Percentiles rank a stretch among this genome's conserved stretches.
These are phyloP conservation scores for Trichocladium antarcticum DNA, from an alignment of 495 filamentous ascomycete species.

Conservation along the genomic window DNA sequence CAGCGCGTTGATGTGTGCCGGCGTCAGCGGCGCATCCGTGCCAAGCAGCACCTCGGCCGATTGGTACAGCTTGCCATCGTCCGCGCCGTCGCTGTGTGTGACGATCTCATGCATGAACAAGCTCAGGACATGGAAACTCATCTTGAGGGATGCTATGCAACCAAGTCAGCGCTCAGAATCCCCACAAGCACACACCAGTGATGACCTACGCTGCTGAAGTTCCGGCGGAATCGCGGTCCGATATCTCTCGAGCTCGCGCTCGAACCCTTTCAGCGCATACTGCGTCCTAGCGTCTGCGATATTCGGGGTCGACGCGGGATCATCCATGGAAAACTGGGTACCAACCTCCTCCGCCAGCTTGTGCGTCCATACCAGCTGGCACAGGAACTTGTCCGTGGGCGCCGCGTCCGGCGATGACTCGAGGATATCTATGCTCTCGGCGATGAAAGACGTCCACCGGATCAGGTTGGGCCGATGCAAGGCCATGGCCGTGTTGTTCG, in stretches of 20 bases:
- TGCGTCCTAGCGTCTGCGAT: constrained; percentile 65
- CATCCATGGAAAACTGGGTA: constrained; percentile 64
- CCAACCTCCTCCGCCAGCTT: constrained; percentile 74
- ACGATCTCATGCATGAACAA: constrained; percentile 84
- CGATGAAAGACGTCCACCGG: constrained; percentile 74
- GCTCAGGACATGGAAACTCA: constrained; percentile 54
- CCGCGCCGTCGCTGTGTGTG: constrained; percentile 58
- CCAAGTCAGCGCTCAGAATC: background rate
- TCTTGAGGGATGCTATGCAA: constrained; percentile 40
- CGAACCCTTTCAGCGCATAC: constrained; percentile 63
- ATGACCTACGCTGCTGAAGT: constrained; percentile 34
- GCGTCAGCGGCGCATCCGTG: constrained; percentile 38
- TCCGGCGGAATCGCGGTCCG: constrained; percentile 42
- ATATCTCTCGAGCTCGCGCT: constrained; percentile 63
- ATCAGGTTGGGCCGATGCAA: constrained; percentile 72
- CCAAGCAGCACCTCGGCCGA: constrained; percentile 35
- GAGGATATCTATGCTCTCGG: constrained; percentile 67
- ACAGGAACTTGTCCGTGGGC: constrained; percentile 59
- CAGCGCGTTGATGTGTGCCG: constrained; percentile 60
- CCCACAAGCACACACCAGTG: background rate
- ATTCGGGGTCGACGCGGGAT: constrained; percentile 49
- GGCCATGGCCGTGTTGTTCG: constrained; percentile 60
- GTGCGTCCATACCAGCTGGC: constrained; percentile 66
- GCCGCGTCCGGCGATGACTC: constrained; percentile 59
- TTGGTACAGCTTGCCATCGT: constrained; percentile 45